These are phyloP conservation scores for Hansenula lynferdii DNA, from an alignment of 1,139 yeast species.

Conservation along the genomic window DNA sequence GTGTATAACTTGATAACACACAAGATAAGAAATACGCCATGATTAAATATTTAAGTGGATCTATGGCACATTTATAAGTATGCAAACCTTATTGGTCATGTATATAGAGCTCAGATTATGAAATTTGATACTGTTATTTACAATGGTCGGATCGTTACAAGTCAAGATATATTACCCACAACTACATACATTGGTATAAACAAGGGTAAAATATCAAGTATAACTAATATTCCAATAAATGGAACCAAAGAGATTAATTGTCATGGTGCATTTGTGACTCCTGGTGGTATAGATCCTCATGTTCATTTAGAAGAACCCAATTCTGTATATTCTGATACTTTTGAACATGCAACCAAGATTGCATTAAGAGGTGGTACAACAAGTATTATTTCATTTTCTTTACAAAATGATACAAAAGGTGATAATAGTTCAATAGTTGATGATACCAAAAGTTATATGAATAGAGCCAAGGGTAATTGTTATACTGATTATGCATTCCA, in stretches of 20 bases:
- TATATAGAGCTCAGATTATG: too few relatives aligned
- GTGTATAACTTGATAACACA: too few relatives aligned
- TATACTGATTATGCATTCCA: slow-evolving; percentile 44
- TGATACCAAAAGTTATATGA: slow-evolving; percentile 23
- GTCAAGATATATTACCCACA: slow-evolving; percentile 33
- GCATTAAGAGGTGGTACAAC: slow-evolving; percentile 56
- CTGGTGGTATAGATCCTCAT: slow-evolving; percentile 45
- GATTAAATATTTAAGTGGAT: not conserved
- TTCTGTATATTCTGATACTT: slow-evolving; percentile 53
- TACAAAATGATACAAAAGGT: slow-evolving; percentile 29
- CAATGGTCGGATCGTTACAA: slow-evolving; percentile 33
- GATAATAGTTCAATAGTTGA: slow-evolving; percentile 25
- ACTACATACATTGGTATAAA: slow-evolving; percentile 33
- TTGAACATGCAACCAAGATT: slow-evolving; percentile 54
- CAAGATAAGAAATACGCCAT: too few relatives aligned
- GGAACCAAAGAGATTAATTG: slow-evolving; percentile 37
- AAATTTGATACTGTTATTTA: slow-evolving; percentile 27
- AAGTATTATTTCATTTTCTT: slow-evolving; percentile 38
- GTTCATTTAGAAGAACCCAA: slow-evolving; percentile 58
- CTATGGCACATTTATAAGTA: too few relatives aligned
- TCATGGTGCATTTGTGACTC: slow-evolving; percentile 39
- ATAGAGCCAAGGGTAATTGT: slow-evolving; percentile 28
- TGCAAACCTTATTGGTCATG: too few relatives aligned
- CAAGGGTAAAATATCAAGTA: slow-evolving; percentile 33
- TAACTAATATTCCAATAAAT: slow-evolving; percentile 29